Evolutionary conservation across 2,329 filamentous ascomycete species (phyloP).

Genomic region (Byssothecium circinans): DNA sequence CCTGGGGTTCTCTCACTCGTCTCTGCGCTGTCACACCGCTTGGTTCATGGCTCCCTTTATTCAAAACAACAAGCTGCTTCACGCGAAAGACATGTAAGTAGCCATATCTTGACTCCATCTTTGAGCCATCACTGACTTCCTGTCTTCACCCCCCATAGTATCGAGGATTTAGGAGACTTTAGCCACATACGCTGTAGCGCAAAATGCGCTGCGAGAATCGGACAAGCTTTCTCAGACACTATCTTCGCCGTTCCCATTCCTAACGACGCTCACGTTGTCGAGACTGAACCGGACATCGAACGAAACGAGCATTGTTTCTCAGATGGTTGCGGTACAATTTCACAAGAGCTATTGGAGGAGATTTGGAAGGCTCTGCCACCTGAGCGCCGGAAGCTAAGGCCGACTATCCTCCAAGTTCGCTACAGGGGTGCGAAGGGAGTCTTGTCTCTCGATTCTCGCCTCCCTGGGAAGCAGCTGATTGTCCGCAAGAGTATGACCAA

Average conservation of each 20-base stretch:
- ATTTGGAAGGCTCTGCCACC: conserved; percentile 60
- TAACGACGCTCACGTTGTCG: conserved; percentile 52
- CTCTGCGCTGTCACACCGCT: conserved; percentile 30
- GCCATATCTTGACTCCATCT: neutral
- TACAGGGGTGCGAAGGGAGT: conserved; percentile 69
- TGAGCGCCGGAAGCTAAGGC: conserved; percentile 46
- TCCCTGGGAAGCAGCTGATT: conserved; percentile 60
- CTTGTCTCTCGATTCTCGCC: conserved; percentile 61
- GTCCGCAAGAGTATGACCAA: conserved; percentile 79
- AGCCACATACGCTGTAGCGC: conserved; percentile 55
- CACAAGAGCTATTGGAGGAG: conserved; percentile 58
- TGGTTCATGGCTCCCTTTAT: conserved; percentile 41
- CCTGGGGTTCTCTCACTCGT: conserved; percentile 39
- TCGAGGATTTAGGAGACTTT: conserved; percentile 42
- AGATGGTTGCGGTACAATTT: conserved; percentile 79
- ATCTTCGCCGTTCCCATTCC: conserved; percentile 60
- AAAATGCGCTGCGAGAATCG: conserved; percentile 62
- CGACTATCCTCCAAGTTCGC: conserved; percentile 64
- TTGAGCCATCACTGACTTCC: neutral
- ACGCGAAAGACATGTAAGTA: neutral
- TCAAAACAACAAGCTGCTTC: neutral
- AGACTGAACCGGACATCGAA: conserved; percentile 56
- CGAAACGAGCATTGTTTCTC: conserved; percentile 67
- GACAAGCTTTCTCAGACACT: conserved; percentile 78
- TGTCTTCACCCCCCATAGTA: conserved; percentile 5